Evolutionary conservation across 2,329 filamentous ascomycete genomes (phyloP), one percentile per base, ranked within the genome.

Genomic region (Allantophomopsis lycopodina): DNA sequence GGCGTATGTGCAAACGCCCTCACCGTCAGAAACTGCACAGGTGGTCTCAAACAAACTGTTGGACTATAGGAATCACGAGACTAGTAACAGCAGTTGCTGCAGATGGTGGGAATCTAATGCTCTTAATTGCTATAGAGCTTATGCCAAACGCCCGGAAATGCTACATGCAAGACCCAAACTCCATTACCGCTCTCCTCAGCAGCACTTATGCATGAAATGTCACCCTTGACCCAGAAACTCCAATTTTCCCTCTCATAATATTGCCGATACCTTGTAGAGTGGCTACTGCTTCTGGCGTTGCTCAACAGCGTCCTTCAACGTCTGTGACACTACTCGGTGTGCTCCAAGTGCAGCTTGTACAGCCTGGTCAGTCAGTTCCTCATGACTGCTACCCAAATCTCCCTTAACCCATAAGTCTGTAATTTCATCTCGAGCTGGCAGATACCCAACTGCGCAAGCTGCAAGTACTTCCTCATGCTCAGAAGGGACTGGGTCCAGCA

Each of bases 381-480:
- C 73, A 11, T 46, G 50, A 40, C 51, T 55, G 3, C 20, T 32
- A 2, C 60, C 60, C 38, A 65, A 60, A 54, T 79, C 69, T 14
- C 91, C 89, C 62, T 88, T 95, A 54, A 93, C 74, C 91, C 91
- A 98, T 14, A 96, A 60, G 55, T 94, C 88, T 7, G 89, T 95
- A 38, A 96, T 77, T 59, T 98, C 91, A 50, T 96, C 89, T 45
- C 88, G 71, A 16, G 70, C 72, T 38, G 87, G 83, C 48, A 96
- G 69, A 59, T 95, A 96, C 10, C 81, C 91, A 31, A 98, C 81
- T 45, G 91, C 86, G 60, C 86, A 94, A 36, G 84, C 85, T 10
- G 88, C 86, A 35, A 83, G 58, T 39, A 96, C 74, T 30, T 77
- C 71, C 20, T 74, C 65, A 56, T 94, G 85, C 55, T 95, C 87